phyloP scores from a whole-genome alignment of 768 basidiomycete genomes.

The Boletus vinaceobasis region DNA sequence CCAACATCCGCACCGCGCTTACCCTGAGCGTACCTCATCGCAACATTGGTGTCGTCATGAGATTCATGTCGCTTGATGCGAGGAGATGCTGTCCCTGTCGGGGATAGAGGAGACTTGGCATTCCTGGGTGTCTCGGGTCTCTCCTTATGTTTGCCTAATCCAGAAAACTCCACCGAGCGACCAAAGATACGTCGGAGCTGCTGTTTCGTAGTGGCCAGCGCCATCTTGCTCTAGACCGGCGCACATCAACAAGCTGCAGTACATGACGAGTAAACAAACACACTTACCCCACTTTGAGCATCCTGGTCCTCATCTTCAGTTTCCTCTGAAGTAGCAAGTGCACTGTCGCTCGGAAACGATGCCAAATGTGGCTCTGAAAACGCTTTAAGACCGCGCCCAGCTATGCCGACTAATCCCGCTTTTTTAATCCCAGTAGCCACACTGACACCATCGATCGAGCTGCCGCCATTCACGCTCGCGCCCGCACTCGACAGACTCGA shows the following conservation, averaged over 20 bases:
- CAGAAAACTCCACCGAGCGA: constrained; percentile 41
- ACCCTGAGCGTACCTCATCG: constrained; percentile 36
- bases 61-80: constrained; percentile 8
- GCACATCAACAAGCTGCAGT: not conserved
- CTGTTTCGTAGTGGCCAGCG: constrained; percentile 24
- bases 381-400: constrained; percentile 7
- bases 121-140: constrained; percentile 26
- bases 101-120: constrained; percentile 23
- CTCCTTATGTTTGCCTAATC: constrained; percentile 34
- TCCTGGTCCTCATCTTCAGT: constrained; percentile 49
- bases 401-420: not conserved
- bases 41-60: constrained; percentile 17
- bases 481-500: constrained; percentile 17
- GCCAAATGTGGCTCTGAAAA: constrained; percentile 48
- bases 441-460: not conserved
- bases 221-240: constrained; percentile 48
- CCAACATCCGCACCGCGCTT: constrained; percentile 51
- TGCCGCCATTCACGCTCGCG: constrained; percentile 22
- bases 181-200: constrained; percentile 44
- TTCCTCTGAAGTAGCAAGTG: constrained; percentile 38
- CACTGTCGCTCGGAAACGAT: constrained; percentile 64
- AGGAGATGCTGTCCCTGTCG: constrained; percentile 12
- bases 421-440: constrained; percentile 16
- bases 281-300: constrained; percentile 65
- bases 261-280: not conserved